Evolutionary conservation across 139 green algal species (phyloP), one percentile per base, ranked within the genome.

Genomic region (Coccomyxa sp.): DNA sequence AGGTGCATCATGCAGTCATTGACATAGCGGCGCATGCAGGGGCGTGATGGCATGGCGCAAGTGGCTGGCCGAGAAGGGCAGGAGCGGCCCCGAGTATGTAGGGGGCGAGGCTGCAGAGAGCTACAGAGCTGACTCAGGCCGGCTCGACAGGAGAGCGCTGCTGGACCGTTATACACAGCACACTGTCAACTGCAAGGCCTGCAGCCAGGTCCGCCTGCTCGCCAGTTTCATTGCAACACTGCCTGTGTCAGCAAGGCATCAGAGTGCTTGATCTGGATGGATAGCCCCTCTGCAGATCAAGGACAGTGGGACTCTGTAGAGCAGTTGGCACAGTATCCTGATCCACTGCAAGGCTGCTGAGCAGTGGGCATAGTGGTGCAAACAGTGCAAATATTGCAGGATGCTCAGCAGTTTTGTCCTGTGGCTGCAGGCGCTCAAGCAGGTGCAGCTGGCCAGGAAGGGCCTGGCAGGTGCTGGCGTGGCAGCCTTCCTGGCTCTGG

Each of bases 1-100:
- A n/a, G n/a, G n/a, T n/a, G n/a, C n/a, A n/a, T n/a, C n/a, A n/a
- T n/a, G n/a, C n/a, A n/a, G n/a, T n/a, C n/a, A n/a, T n/a, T n/a
- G n/a, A n/a, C n/a, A n/a, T n/a, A n/a, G n/a, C n/a, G n/a, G n/a
- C n/a, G n/a, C n/a, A n/a, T n/a, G n/a, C 76, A 80, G 76, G 38
- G 76, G 76, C 5, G 58, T 74, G 2, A 74, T 71, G 35, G 58
- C 58, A 27, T 80, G 37, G 37, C 70, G 70, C 7, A 7, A 58
- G 27, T 80, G 76, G 76, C 58, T 80, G 37, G 36, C 33, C 36
- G 74, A 18, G 36, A 74, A 41, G 76, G 76, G 36, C 8, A 58
- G 38, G 22, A 29, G 38, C 14, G 76, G 76, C 2, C 76, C 76
- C 9, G 33, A 68, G 34, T 80, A 80, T 58, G 55, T 31, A 37